Percentiles rank a stretch among this genome's conserved stretches.
phyloP scores from a whole-genome alignment of 2,329 filamentous ascomycete species.

The Ambrosiella xylebori region DNA sequence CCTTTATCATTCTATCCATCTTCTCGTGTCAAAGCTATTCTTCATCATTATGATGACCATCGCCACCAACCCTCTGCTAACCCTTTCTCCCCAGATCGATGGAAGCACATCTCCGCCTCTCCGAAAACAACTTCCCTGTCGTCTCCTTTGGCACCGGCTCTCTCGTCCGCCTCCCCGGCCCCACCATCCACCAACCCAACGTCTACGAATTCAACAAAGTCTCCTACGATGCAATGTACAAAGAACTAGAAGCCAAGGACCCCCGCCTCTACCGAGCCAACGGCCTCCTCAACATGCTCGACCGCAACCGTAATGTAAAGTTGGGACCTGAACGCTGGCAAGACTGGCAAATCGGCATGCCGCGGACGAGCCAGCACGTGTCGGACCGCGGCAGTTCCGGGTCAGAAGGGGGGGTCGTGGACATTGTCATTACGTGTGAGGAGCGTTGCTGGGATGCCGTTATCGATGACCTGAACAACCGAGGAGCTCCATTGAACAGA shows the following conservation, averaged over 20 bases:
- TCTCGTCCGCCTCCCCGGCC: slow-evolving; percentile 80
- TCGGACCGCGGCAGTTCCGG: slow-evolving; percentile 63
- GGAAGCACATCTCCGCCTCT: slow-evolving; percentile 93
- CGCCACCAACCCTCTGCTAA: not conserved
- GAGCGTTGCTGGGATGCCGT: slow-evolving; percentile 98
- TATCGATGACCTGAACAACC: slow-evolving; percentile 74
- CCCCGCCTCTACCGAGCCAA: slow-evolving; percentile 76
- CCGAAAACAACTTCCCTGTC: slow-evolving; percentile 75
- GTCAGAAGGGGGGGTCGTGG: slow-evolving; percentile 75
- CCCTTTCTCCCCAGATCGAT: slow-evolving; percentile 51
- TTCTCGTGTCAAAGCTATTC: too few relatives aligned
- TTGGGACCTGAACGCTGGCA: slow-evolving; percentile 95
- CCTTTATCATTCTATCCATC: not conserved
- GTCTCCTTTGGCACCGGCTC: slow-evolving; percentile 96
- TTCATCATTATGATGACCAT: not conserved
- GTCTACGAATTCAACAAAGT: slow-evolving; percentile 97
- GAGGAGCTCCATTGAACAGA: slow-evolving; percentile 72
- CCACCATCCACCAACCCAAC: slow-evolving; percentile 81
- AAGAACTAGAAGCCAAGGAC: slow-evolving; percentile 76
- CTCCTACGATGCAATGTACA: slow-evolving; percentile 87
- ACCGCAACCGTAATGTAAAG: slow-evolving; percentile 80
- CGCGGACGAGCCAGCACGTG: slow-evolving; percentile 52
- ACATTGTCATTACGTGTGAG: slow-evolving; percentile 92
- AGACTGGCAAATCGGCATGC: slow-evolving; percentile 82
- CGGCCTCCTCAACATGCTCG: slow-evolving; percentile 88